Percentiles rank a stretch among this genome's conserved stretches.
Conservation (phyloP, 345 rosid genomes). For the Salix udensis region DNA sequence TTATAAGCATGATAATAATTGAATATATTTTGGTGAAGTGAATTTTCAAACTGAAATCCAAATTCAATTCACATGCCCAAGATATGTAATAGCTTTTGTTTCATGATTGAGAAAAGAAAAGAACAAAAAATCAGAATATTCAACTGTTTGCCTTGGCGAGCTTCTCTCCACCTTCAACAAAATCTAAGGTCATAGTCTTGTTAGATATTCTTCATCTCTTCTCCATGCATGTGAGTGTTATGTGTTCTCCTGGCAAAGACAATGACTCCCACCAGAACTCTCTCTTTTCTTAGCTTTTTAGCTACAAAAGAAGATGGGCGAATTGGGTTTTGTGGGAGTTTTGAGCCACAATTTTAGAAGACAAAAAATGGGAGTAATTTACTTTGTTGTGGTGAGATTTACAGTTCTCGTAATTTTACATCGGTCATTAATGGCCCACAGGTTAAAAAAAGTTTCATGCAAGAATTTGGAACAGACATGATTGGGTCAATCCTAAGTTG, state of each 20-base stretch:
- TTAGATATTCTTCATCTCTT: slow-evolving; percentile 24
- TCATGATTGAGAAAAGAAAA: neutral
- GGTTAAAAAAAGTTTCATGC: neutral
- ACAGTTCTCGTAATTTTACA: neutral
- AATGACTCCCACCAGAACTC: slow-evolving; percentile 19
- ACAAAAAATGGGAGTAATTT: neutral
- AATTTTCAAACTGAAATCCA: slow-evolving; percentile 25
- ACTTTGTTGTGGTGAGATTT: slow-evolving; percentile 10
- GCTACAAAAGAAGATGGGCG: neutral
- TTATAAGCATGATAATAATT: slow-evolving; percentile 30
- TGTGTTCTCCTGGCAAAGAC: slow-evolving; percentile 12
- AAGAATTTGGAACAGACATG: slow-evolving; percentile 15
- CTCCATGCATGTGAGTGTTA: slow-evolving; percentile 36
- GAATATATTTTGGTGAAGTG: slow-evolving; percentile 31
- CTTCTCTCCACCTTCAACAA: slow-evolving; percentile 29
- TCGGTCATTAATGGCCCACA: slow-evolving; percentile 4
- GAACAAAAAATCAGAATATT: neutral
- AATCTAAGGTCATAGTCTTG: slow-evolving; percentile 43
- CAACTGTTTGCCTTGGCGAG: slow-evolving; percentile 22
- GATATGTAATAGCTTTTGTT: slow-evolving; percentile 9
- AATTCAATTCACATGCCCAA: slow-evolving; percentile 43
- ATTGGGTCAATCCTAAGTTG: slow-evolving; percentile 34
- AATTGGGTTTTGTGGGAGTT: neutral
- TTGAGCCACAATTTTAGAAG: neutral
- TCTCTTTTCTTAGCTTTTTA: neutral